Percentiles rank a stretch among this genome's conserved stretches.
Conservation (phyloP, 2,329 filamentous ascomycete species). For the Fusarium tjaetaba region DNA sequence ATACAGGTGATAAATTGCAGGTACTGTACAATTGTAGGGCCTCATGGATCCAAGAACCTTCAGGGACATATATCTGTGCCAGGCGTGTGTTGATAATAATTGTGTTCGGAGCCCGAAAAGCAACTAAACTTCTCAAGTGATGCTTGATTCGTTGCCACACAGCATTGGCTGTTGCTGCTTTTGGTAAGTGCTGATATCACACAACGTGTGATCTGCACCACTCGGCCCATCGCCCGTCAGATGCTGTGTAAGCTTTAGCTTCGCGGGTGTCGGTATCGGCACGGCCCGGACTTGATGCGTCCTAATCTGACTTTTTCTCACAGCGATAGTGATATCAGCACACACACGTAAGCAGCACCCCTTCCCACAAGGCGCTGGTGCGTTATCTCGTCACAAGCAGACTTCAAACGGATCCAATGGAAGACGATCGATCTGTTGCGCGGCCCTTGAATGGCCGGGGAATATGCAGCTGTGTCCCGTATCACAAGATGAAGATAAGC, state of each 20-base stretch:
- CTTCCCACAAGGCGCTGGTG: fast-evolving
- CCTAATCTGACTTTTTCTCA: not conserved
- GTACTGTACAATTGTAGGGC: not conserved
- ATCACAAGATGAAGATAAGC: not conserved
- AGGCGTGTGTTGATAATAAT: not conserved
- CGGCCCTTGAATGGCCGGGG: not conserved
- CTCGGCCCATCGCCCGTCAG: not conserved
- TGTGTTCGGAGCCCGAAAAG: not conserved
- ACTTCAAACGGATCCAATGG: not conserved
- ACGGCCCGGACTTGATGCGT: not conserved
- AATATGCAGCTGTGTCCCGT: not conserved
- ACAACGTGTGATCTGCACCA: not conserved
- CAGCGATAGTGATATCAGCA: not conserved
- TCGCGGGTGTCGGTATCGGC: not conserved
- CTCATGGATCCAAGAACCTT: not conserved
- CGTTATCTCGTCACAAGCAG: not conserved
- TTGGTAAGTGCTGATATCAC: not conserved
- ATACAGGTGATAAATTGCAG: not conserved
- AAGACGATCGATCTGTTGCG: not conserved
- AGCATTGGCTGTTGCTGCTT: not conserved
- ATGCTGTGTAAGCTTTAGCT: not conserved
- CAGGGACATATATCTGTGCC: not conserved
- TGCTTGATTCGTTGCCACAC: too few relatives aligned
- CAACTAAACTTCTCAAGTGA: not conserved
- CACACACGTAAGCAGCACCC: not conserved